A percentile compares a stretch with the other conserved stretches of the same genome.
These are phyloP conservation scores for Aspergillus homomorphus DNA, from an alignment of 495 filamentous ascomycete species.

Conservation along the genomic window DNA sequence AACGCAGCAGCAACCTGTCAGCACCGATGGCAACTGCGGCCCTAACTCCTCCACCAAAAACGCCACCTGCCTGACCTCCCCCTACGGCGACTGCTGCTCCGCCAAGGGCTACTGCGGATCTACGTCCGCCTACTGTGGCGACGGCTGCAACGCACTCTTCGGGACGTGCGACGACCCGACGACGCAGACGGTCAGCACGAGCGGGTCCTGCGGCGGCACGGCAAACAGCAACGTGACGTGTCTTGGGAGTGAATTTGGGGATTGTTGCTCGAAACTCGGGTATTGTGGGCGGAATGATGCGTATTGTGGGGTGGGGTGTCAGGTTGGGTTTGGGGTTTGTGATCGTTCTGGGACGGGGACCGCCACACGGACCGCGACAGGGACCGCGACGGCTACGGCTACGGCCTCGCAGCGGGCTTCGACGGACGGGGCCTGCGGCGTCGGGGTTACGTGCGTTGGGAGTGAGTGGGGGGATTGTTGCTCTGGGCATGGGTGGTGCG, in stretches of 20 bases:
- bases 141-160: conserved; percentile 5
- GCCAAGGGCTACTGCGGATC: conserved; percentile 8
- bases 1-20: too few species aligned
- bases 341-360: neutral
- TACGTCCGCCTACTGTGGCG: conserved; percentile 8
- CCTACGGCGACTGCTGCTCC: conserved; percentile 15
- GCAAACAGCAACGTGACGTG: conserved; percentile 12
- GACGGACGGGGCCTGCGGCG: neutral
- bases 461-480: conserved; percentile 7
- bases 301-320: conserved; percentile 10
- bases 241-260: conserved; percentile 6
- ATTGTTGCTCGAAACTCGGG: conserved; percentile 9
- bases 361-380: neutral
- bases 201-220: conserved; percentile 7
- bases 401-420: neutral
- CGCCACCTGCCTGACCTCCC: conserved; percentile 11
- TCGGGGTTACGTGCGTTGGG: neutral
- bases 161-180: conserved; percentile 7
- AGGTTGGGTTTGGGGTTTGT: conserved; percentile 7
- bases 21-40: conserved; percentile 13
- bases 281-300: conserved; percentile 9
- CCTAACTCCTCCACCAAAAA: conserved; percentile 7
- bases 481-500: neutral
- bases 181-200: conserved; percentile 7
- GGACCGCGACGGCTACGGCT: neutral